Evolutionary conservation across 768 basidiomycete species (phyloP).

Genomic region (Trichaptum fuscoviolaceum): DNA sequence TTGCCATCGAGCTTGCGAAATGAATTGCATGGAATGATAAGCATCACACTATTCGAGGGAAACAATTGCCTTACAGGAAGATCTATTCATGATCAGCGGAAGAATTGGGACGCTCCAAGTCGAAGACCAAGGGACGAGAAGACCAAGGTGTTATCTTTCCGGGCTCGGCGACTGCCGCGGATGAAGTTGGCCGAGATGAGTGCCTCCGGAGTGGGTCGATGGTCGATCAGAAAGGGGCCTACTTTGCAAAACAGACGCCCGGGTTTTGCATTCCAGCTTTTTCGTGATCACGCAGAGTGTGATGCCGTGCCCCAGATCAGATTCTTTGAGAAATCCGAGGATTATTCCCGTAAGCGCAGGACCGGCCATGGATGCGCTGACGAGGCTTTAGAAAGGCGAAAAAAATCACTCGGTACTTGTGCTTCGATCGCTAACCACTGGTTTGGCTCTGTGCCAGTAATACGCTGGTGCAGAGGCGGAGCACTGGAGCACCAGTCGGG

Average conservation of each 20-base stretch:
- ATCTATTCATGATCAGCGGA: not conserved
- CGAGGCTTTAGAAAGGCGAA: not conserved
- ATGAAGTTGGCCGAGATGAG: not conserved
- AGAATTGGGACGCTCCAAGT: not conserved
- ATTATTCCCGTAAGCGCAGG: not conserved
- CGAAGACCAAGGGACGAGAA: not conserved
- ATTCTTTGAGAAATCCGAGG: constrained; percentile 1
- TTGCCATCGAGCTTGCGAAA: not conserved
- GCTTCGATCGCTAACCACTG: not conserved
- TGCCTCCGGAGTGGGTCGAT: constrained; percentile 1
- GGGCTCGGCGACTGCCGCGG: not conserved
- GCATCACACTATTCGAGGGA: not conserved
- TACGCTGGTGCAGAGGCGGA: not conserved
- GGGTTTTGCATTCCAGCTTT: not conserved
- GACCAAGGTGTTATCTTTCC: not conserved
- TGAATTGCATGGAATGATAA: not conserved
- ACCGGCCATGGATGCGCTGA: not conserved
- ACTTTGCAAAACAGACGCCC: not conserved
- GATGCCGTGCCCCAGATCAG: not conserved
- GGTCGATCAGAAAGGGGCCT: not conserved
- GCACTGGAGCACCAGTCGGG: not conserved
- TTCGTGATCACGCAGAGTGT: not conserved
- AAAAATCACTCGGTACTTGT: not conserved
- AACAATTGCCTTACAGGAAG: not conserved
- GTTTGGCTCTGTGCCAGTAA: not conserved